Percentiles rank a stretch among this genome's conserved stretches.
Evolutionary conservation across 2,329 filamentous ascomycete genomes (phyloP).

Genomic region (Pestalotiopsis sp.): DNA sequence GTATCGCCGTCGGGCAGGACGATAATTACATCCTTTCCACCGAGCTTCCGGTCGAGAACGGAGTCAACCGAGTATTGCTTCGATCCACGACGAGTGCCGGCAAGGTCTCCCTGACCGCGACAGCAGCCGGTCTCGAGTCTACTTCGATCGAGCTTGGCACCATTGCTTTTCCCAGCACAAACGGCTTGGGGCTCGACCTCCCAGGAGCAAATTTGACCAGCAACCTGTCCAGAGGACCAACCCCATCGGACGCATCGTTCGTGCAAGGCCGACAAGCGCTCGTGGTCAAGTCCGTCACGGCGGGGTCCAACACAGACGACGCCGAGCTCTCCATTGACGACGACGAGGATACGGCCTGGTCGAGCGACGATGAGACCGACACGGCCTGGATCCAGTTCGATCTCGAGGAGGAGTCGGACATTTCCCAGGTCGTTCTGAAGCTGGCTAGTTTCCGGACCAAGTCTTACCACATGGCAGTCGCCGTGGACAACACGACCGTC

Average conservation of each 20-base stretch:
- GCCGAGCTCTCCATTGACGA: not conserved
- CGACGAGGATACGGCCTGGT: not conserved
- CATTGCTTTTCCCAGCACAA: not conserved
- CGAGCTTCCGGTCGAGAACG: not conserved
- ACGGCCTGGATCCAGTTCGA: not conserved
- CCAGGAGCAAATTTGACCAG: not conserved
- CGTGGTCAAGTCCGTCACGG: not conserved
- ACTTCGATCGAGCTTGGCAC: not conserved
- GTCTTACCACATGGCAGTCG: not conserved
- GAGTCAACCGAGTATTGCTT: not conserved
- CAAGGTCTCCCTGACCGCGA: not conserved
- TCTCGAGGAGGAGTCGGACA: not conserved
- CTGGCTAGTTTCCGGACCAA: not conserved
- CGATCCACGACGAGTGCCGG: not conserved
- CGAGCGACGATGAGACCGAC: not conserved
- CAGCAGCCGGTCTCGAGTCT: not conserved
- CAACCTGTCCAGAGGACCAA: not conserved
- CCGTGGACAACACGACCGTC: not conserved
- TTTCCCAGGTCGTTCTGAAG: not conserved
- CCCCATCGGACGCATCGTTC: not conserved
- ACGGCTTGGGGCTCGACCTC: not conserved
- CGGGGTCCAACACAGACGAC: not conserved
- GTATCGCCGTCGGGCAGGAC: not conserved
- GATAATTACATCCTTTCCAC: conserved; percentile 4
- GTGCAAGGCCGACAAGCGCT: not conserved